Conservation (phyloP, 768 basidiomycete genomes). For the Naematelia encephala region DNA sequence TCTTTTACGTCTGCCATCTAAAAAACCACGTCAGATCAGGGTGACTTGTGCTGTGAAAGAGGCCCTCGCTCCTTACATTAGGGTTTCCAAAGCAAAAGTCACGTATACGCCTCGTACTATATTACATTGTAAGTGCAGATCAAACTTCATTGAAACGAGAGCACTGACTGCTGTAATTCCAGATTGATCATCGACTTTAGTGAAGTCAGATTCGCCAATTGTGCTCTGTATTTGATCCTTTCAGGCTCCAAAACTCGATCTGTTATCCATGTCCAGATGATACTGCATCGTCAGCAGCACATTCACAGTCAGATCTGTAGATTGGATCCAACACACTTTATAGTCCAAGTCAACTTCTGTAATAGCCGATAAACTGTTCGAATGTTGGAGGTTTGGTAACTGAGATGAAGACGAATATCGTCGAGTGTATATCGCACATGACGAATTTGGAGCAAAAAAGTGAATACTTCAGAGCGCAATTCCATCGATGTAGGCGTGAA, state of each 20-base stretch:
- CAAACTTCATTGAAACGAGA: neutral
- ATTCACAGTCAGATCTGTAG: neutral
- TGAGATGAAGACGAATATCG: constrained; percentile 6
- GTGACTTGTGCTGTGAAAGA: neutral
- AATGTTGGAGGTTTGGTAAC: constrained; percentile 2
- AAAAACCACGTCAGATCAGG: neutral
- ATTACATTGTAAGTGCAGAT: neutral
- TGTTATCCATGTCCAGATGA: constrained; percentile 25
- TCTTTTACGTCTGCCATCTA: constrained; percentile 23
- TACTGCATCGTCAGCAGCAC: constrained; percentile 10
- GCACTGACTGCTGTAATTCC: constrained; percentile 35
- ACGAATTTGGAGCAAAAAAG: constrained; percentile 36
- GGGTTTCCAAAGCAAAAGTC: constrained; percentile 15
- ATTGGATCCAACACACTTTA: constrained; percentile 27
- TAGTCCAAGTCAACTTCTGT: constrained; percentile 24
- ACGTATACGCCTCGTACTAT: constrained; percentile 20
- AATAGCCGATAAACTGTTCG: constrained; percentile 1
- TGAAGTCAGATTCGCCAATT: constrained; percentile 19
- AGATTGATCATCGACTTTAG: constrained; percentile 30
- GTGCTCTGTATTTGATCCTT: constrained; percentile 11
- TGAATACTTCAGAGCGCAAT: constrained; percentile 33
- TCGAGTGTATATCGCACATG: constrained; percentile 18
- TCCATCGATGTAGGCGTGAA: constrained; percentile 38
- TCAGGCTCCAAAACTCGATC: constrained; percentile 26
- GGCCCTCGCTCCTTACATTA: neutral